Evolutionary conservation across 2,329 filamentous ascomycete genomes (phyloP), one percentile per base, ranked within the genome.

Genomic region (Beauveria sp.): DNA sequence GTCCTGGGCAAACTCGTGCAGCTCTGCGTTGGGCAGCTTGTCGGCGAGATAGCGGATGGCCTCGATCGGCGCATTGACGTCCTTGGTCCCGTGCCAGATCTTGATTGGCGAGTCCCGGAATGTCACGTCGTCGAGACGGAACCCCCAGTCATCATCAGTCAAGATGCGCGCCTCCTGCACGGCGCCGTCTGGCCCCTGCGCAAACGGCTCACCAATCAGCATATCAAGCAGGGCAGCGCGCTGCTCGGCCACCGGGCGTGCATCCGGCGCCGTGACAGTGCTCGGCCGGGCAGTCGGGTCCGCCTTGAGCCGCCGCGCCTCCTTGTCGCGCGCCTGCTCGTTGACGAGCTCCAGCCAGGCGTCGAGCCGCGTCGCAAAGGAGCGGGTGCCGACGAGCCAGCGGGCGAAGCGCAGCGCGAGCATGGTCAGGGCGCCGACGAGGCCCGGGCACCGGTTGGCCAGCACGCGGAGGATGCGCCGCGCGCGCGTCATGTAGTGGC

Each of bases 31-130:
- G 2, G 72, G 73, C 34, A 79, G 53, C 14, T 66, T 65, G 28
- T 73, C 66, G 1, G 72, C 71, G 67, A 77, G 70, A 56, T 72
- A 75, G n/a, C 72, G 68, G 5, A 74, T 69, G 67, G 71, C 70
- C 22, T 60, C 61, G 10, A 74, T 67, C 1, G 73, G 73, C 1
- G 69, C 68, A 45, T 75, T 72, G 12, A 26, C 58, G 34, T 75
- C 73, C 20, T 68, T 63, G 1, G 61, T 63, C 1, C 74, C 73
- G 54, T 76, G 71, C 70, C 72, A 75, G 6, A 72, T 69, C 24
- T 65, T 61, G 40, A 75, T 60, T 8, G 66, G 64, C 30, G 34
- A 34, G 12, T 45, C 38, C 9, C 57, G 57, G 47, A 65, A 70
- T 6, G 63, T 45, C 3, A 74, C 64, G 22, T 71, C 67, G 24